phyloP scores from a whole-genome alignment of 176 grass and related monocot species.

The Oryza longistaminata region DNA sequence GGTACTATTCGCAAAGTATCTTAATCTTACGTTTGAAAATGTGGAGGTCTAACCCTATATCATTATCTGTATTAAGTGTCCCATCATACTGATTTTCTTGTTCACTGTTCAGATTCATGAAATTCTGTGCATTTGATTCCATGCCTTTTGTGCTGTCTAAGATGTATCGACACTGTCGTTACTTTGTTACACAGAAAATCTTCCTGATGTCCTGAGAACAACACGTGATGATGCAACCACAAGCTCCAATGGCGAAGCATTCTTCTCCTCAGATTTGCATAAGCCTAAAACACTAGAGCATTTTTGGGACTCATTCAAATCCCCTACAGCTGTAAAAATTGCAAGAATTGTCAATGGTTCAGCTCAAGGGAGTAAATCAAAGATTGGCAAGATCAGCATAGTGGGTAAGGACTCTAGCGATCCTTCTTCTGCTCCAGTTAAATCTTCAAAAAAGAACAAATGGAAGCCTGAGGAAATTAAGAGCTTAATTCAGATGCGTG shows the following conservation, averaged over 20 bases:
- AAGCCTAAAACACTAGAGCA: slow-evolving; percentile 63
- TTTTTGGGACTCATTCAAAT: slow-evolving; percentile 65
- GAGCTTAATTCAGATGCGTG: slow-evolving; percentile 73
- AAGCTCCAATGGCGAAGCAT: slow-evolving; percentile 51
- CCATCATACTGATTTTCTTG: slow-evolving; percentile 11
- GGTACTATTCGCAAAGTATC: slow-evolving; percentile 46
- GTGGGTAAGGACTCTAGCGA: slow-evolving; percentile 31
- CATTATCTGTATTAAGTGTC: not conserved
- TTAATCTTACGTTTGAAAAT: slow-evolving; percentile 20
- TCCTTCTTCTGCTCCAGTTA: slow-evolving; percentile 43
- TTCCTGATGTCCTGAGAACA: slow-evolving; percentile 35
- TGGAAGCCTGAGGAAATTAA: slow-evolving; percentile 97
- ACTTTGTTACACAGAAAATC: slow-evolving; percentile 36
- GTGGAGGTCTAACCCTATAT: not conserved
- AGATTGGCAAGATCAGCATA: slow-evolving; percentile 47
- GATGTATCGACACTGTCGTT: slow-evolving; percentile 18
- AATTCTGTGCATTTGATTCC: not conserved
- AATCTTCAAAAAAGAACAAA: slow-evolving; percentile 72
- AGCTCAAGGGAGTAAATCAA: slow-evolving; percentile 51
- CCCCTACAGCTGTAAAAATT: slow-evolving; percentile 55
- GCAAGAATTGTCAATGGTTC: slow-evolving; percentile 50
- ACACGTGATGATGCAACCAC: slow-evolving; percentile 44
- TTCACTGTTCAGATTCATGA: slow-evolving; percentile 15
- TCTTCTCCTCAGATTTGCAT: slow-evolving; percentile 58
- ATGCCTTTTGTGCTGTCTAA: slow-evolving; percentile 1